Conservation (phyloP, 1,284 basidiomycete genomes). For the Ustilago sp. region DNA sequence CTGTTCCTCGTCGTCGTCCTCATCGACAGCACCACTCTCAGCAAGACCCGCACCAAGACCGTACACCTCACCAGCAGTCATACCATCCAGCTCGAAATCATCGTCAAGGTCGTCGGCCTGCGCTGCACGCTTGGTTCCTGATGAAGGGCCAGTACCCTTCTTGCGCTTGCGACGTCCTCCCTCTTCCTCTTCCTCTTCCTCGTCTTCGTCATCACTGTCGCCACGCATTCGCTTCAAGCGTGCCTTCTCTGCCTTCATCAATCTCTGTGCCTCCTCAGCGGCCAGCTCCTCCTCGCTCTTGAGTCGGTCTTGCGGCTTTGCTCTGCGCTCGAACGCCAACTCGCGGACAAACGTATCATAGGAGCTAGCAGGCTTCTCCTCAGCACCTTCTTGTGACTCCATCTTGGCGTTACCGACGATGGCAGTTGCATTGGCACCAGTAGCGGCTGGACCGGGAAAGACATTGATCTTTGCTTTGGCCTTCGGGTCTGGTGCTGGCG, state of each 20-base stretch:
- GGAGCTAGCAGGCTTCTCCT: constrained; percentile 55
- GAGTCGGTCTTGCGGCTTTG: constrained; percentile 92
- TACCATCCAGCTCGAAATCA: constrained; percentile 75
- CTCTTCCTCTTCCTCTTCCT: constrained; percentile 66
- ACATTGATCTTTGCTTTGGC: constrained; percentile 37
- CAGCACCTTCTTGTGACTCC: constrained; percentile 5
- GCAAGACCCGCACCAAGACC: constrained; percentile 59
- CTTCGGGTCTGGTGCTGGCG: constrained; percentile 27
- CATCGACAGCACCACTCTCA: constrained; percentile 69
- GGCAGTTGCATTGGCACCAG: constrained; percentile 35
- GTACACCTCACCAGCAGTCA: constrained; percentile 59
- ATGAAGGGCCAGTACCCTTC: constrained; percentile 59
- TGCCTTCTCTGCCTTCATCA: constrained; percentile 86
- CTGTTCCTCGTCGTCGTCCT: constrained; percentile 65
- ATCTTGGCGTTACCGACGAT: constrained; percentile 19
- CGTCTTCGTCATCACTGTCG: constrained; percentile 73
- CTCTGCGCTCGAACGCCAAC: constrained; percentile 90
- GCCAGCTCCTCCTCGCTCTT: constrained; percentile 97
- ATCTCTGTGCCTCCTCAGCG: constrained; percentile 84
- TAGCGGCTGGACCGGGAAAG: constrained; percentile 37
- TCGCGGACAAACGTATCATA: constrained; percentile 94
- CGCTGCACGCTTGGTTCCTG: constrained; percentile 71
- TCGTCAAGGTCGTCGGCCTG: constrained; percentile 89
- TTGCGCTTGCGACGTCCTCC: constrained; percentile 55
- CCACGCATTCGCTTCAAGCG: constrained; percentile 89